Percentiles rank a stretch among this genome's conserved stretches.
These are phyloP conservation scores for Hura crepitans DNA, from an alignment of 441 rosid species.

Conservation along the genomic window DNA sequence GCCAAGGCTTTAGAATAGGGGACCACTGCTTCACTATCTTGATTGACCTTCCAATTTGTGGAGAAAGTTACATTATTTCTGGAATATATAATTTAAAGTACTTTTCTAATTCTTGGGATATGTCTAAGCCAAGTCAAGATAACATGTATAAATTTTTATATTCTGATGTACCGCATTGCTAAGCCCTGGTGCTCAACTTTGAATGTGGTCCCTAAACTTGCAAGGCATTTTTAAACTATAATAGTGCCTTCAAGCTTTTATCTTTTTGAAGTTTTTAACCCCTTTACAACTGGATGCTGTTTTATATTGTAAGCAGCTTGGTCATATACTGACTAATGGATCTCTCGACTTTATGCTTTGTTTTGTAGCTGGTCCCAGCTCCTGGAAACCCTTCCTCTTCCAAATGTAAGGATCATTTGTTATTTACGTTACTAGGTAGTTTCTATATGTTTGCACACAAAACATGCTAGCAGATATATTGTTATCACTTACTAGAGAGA, in stretches of 20 bases:
- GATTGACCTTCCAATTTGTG: slow-evolving; percentile 23
- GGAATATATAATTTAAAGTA: slow-evolving; percentile 9
- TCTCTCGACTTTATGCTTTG: slow-evolving; percentile 21
- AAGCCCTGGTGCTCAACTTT: slow-evolving; percentile 15
- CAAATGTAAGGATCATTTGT: slow-evolving; percentile 50
- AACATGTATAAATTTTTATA: slow-evolving; percentile 16
- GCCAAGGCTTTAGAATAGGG: slow-evolving; percentile 26
- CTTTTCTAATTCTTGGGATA: slow-evolving; percentile 17
- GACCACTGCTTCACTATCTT: slow-evolving; percentile 36
- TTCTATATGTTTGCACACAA: slow-evolving; percentile 15
- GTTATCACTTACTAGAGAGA: not conserved
- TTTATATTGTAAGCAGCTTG: slow-evolving; percentile 1
- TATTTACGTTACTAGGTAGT: slow-evolving; percentile 1
- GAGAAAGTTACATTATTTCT: slow-evolving; percentile 7
- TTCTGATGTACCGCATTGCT: slow-evolving; percentile 13
- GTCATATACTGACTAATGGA: slow-evolving; percentile 19
- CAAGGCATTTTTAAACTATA: slow-evolving; percentile 17
- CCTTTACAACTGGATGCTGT: slow-evolving; percentile 2
- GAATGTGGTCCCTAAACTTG: slow-evolving; percentile 28
- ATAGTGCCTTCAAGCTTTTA: slow-evolving; percentile 9
- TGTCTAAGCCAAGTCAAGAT: slow-evolving; percentile 16
- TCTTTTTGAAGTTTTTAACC: not conserved
- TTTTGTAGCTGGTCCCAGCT: slow-evolving; percentile 73
- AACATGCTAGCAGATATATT: not conserved
- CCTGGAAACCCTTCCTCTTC: slow-evolving; percentile 74